Base-by-base conservation (phyloP, 148 eudicot species). In the Gaultheria prostrata region DNA sequence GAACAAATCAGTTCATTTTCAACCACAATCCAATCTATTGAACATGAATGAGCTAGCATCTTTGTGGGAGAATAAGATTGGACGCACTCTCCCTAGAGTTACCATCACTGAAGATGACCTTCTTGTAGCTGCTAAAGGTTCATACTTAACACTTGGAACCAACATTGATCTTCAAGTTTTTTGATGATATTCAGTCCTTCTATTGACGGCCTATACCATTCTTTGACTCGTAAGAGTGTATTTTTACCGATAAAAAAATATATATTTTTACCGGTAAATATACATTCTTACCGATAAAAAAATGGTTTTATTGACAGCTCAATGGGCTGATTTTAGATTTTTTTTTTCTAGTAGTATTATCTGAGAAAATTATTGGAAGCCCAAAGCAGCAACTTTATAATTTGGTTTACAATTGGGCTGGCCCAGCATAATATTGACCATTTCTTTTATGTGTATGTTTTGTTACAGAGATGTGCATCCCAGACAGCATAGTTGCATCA, bases 11-110 rank as follows among this genome's bases (percentile, higher is more conserved):
- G 89, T 90, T 8, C 92, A 90, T 80, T 90, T 90, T 61, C 83
- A 83, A 24, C 92, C 92, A 32, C 28, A 72, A 13, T 81, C 84
- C 82, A 90, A 90, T 78, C 85, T 48, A 8, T 89, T 88, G 4
- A 90, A 83, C 84, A 85, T 90, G 12, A 90, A 90, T 53, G 92
- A 90, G 73, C 89, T 90, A 20, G 92, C 92, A 1, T 86, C 89
- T 81, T 28, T 90, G 21, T 90, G 92, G 92, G 92, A 90, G 82
- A 86, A 81, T 54, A 88, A 88, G 80, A 86, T 90, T 9, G 92
- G 87, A 8, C 83, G 69, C 50, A 74, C 67, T 20, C 87, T 90
- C 39, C 92, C 92, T 26, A 77, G 92, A 48, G 82, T 88, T 17
- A 81, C 87, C 20, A 43, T 90, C 82, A 73, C 89, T 20, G 92